These are phyloP conservation scores for Phytopythium litorale DNA, from an alignment of 352 stramenopile species.

Conservation along the genomic window DNA sequence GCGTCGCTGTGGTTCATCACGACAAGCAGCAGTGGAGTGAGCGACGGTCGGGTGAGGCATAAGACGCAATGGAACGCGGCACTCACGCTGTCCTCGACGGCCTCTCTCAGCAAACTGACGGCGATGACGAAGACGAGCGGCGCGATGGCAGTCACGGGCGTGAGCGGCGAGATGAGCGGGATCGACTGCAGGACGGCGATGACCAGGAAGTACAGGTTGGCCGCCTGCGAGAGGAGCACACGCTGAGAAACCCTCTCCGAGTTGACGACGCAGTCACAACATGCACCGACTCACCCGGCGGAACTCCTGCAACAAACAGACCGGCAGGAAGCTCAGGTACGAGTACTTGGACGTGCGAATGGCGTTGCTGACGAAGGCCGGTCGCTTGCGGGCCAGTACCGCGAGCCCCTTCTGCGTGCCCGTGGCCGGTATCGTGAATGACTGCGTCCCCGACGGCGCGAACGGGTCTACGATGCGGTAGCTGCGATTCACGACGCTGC, in stretches of 20 bases:
- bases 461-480: conserved; percentile 69
- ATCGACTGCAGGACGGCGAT: conserved; percentile 92
- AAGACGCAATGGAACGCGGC: background rate
- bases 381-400: conserved; percentile 46
- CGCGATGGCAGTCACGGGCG: conserved; percentile 66
- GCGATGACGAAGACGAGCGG: conserved; percentile 83
- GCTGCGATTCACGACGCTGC: conserved; percentile 12
- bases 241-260: background rate
- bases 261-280: conserved; percentile 13
- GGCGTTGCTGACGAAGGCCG: conserved; percentile 66
- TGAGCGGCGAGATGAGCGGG: conserved; percentile 67
- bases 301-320: conserved; percentile 85
- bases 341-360: conserved; percentile 93
- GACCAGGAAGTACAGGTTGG: conserved; percentile 94
- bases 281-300: conserved; percentile 31
- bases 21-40: conserved; percentile 1
- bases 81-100: conserved; percentile 69
- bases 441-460: conserved; percentile 30
- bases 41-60: background rate
- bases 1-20: conserved; percentile 26
- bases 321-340: conserved; percentile 60
- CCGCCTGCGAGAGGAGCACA: conserved; percentile 76
- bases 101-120: conserved; percentile 74
- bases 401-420: background rate
- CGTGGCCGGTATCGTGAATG: background rate